phyloP scores from a whole-genome alignment of 2,329 filamentous ascomycete genomes.

The Lachnellula willkommii region DNA sequence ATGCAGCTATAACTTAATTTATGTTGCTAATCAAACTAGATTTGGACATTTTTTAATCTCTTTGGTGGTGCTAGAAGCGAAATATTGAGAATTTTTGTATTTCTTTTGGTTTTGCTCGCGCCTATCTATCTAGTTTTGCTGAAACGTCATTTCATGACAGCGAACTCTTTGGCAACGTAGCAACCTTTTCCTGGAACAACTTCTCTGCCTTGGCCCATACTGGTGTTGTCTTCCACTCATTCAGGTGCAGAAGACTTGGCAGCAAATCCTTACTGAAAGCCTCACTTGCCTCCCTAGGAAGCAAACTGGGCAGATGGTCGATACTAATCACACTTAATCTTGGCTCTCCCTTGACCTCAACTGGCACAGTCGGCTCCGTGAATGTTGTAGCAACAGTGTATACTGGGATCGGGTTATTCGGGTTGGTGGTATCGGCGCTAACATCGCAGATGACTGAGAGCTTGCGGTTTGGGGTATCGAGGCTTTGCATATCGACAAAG shows the following conservation, averaged over 20 bases:
- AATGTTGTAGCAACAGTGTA: constrained; percentile 85
- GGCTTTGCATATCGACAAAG: constrained; percentile 68
- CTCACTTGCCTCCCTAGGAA: constrained; percentile 83
- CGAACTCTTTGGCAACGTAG: constrained; percentile 49
- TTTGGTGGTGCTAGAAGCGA: no score
- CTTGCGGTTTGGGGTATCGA: constrained; percentile 63
- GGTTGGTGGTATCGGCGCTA: constrained; percentile 67
- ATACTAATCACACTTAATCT: constrained; percentile 77
- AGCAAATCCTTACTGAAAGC: constrained; percentile 75
- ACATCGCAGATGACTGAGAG: constrained; percentile 80
- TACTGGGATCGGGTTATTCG: constrained; percentile 65
- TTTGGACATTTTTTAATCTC: no score
- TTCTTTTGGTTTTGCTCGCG: background rate
- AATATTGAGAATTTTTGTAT: background rate
- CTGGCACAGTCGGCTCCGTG: constrained; percentile 75
- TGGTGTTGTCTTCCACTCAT: constrained; percentile 63
- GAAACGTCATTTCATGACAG: background rate
- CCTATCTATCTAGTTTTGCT: background rate
- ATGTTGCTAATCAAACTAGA: no score
- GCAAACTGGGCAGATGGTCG: constrained; percentile 75
- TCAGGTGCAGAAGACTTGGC: constrained; percentile 70
- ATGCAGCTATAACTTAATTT: no score
- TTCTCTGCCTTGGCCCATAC: constrained; percentile 87
- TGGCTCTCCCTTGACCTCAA: constrained; percentile 51
- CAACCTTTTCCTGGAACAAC: constrained; percentile 78